Conservation (phyloP, 768 basidiomycete genomes). For the Kwoniella bestiolae region DNA sequence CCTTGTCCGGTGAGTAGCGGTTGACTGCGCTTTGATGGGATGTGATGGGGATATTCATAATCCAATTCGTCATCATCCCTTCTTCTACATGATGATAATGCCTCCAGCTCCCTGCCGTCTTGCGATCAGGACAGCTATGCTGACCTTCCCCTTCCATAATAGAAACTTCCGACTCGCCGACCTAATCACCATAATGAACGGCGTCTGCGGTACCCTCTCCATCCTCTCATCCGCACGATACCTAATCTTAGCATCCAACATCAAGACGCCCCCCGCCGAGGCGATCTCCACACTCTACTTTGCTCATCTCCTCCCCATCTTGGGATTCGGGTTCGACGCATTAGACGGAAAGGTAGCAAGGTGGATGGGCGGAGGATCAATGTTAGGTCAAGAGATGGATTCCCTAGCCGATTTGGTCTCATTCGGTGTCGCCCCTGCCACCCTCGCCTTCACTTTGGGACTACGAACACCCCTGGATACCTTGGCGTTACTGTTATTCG, state of each 20-base stretch:
- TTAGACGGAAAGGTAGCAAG: constrained; percentile 96
- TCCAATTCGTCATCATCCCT: neutral
- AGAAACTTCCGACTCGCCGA: constrained; percentile 98
- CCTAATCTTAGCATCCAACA: constrained; percentile 73
- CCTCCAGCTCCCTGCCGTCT: no score
- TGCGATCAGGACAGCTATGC: neutral
- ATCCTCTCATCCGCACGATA: constrained; percentile 92
- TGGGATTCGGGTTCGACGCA: constrained; percentile 96
- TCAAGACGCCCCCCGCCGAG: constrained; percentile 89
- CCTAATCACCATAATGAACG: constrained; percentile 98
- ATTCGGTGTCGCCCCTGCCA: constrained; percentile 95
- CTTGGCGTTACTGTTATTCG: constrained; percentile 81
- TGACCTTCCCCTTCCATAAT: neutral
- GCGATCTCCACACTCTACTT: constrained; percentile 76
- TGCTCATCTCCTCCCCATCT: constrained; percentile 84
- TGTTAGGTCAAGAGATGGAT: constrained; percentile 97
- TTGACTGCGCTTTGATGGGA: neutral
- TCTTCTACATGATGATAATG: no score
- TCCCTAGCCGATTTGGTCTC: constrained; percentile 96
- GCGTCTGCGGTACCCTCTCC: constrained; percentile 94
- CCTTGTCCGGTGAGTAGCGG: constrained; percentile 75
- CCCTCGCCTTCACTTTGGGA: constrained; percentile 87
- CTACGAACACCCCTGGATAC: constrained; percentile 90
- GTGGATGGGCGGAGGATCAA: constrained; percentile 92
- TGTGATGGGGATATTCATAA: neutral